Base-by-base conservation (phyloP, 2,329 filamentous ascomycete species). In the Talaromyces islandicus region DNA sequence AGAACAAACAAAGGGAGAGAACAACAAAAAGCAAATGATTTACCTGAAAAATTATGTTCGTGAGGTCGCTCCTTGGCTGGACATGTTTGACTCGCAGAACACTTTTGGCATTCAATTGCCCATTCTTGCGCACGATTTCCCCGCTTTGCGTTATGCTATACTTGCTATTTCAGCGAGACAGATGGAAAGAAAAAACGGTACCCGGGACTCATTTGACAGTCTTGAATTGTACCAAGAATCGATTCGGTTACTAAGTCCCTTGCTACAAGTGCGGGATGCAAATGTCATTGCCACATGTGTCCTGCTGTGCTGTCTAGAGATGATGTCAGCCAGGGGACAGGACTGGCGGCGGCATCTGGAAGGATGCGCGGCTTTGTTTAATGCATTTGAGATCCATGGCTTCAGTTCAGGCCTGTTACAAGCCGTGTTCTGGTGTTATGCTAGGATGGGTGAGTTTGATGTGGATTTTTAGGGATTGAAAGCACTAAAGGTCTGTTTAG, bases 391-490 rank as follows among this genome's bases (percentile, higher is more conserved):
- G 1, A 80, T 85, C 5, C 76, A 81, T 41, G 83, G 83, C 0
- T 76, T 82, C 3, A 74, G 76, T 6, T 78, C 80, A 2, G 82
- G 82, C 0, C 66, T 84, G 19, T 68, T 81, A 7, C 80, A 83
- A 64, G 82, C 81, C 0, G 73, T 85, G 0, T 85, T 85, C 63
- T 85, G 82, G 82, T 84, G 81, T 64, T 85, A 83, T 65, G 81
- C 80, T 0, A 75, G 83, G 50, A 85, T 85, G 81, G 78, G 78
- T 80, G 60, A 62, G 73, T 60, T 10, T 12, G 14, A 35, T 58
- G 14, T 7, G 10, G 5, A n/a, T 1, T 25, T 25, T 29, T 12
- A 12, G 7, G 19, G 12, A 38, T 43, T n/a, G 21, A 38, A 38
- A 38, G 19, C 10, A 38, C 30, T 10, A 32, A 38, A 55, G 7